Conservation (phyloP, 768 basidiomycete genomes). For the Podaxis carcinomalis region DNA sequence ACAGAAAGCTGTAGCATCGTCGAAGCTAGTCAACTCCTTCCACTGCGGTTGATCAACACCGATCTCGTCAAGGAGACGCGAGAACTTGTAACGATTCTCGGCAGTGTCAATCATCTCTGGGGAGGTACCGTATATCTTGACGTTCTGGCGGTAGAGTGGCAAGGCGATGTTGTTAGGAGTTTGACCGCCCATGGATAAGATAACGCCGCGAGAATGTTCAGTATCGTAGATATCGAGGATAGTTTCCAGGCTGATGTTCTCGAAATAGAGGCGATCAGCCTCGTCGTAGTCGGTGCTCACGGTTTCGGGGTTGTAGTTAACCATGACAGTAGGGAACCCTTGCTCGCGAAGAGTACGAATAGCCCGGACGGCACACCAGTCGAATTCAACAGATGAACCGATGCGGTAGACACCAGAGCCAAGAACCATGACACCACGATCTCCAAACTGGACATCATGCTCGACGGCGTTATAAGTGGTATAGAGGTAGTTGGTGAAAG, state of each 20-base stretch:
- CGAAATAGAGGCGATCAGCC: conserved; percentile 96
- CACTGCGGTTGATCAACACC: conserved; percentile 97
- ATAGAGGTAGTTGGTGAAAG: conserved; percentile 98
- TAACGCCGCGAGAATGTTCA: conserved; percentile 86
- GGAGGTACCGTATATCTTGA: conserved; percentile 97
- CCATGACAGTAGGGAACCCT: conserved; percentile 94
- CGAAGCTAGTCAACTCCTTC: conserved; percentile 93
- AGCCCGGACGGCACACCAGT: conserved; percentile 98
- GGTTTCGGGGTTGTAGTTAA: conserved; percentile 99
- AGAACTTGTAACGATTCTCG: conserved; percentile 99
- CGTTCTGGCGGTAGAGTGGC: conserved; percentile 92
- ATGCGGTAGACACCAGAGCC: conserved; percentile 99
- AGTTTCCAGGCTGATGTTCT: conserved; percentile 95
- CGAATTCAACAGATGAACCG: conserved; percentile 98
- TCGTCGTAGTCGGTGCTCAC: conserved; percentile 99
- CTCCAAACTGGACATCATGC: conserved; percentile 86
- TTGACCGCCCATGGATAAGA: conserved; percentile 97
- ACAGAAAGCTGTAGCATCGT: conserved; percentile 87
- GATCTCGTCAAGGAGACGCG: conserved; percentile 93
- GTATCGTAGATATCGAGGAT: conserved; percentile 96
- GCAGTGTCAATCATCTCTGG: conserved; percentile 99
- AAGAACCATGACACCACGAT: conserved; percentile 94
- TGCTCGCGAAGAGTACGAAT: conserved; percentile 95
- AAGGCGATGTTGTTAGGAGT: conserved; percentile 98
- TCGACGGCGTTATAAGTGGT: conserved; percentile 97